Base-by-base conservation (phyloP, 805 yeast species). In the Ogataea siamensis region DNA sequence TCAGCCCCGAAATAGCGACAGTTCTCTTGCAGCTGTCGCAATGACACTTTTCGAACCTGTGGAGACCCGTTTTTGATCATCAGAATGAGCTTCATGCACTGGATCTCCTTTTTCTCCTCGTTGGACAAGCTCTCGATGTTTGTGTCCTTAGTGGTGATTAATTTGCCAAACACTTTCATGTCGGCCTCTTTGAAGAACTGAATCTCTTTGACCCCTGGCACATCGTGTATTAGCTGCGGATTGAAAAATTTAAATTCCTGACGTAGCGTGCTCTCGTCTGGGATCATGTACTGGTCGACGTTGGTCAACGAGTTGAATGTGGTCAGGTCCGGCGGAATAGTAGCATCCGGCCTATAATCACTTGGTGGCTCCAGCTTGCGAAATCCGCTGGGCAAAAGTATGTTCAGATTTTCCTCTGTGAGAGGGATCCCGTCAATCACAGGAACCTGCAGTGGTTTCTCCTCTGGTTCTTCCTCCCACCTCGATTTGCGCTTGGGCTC, bases 21-120 rank as follows among this genome's bases (percentile, higher is more conserved):
- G 43, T 72, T 71, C 32, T 79, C 87, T 2, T 83, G 74, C 16
- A 89, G 58, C 27, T 74, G 69, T 39, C 89, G 68, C 60, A 87
- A 58, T 0, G 96, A 81, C 11, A 64, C 61, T 53, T 86, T 89
- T 34, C 99, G 71, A 6, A 70, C 68, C 0, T 68, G 59, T 5
- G 85, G 84, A 13, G 79, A 63, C 3, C 96, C 96, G 58, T 89
- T 88, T 53, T 87, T 88, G 28, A 88, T 70, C 46, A 74, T 76
- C 16, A 88, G 60, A 13, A 91, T 62, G 17, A 87, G 62, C 30
- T 71, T 71, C 75, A 84, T 67, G 15, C 85, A 76, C 34, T 71
- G 70, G 7, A 77, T 60, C 47, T 83, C 88, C 33, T 72, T 72
- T 29, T 66, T 60, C 43, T 83, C 91, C 3, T 73, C 79, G 1